Evolutionary conservation across 768 basidiomycete genomes (phyloP).

Genomic region (Daedaleopsis sinensis): DNA sequence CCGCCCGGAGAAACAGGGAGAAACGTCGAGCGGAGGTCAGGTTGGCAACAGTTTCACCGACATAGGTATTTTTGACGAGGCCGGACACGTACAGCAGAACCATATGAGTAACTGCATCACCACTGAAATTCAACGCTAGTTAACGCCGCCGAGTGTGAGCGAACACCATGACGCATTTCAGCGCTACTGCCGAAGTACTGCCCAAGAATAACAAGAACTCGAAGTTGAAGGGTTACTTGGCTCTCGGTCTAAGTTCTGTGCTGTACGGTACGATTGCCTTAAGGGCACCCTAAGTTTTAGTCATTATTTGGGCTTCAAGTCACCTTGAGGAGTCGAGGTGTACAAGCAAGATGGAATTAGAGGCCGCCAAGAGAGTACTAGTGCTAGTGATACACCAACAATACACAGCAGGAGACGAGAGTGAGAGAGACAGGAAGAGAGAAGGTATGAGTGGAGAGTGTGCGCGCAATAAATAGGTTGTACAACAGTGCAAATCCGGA

Average conservation of each 20-base stretch:
- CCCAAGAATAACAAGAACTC: too few species aligned
- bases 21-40: constrained; percentile 4
- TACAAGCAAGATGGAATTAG: background rate
- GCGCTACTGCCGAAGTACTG: too few species aligned
- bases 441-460: background rate
- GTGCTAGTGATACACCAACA: constrained; percentile 20
- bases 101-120: too few species aligned
- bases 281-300: too few species aligned
- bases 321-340: too few species aligned
- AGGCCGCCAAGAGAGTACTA: background rate
- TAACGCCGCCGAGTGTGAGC: too few species aligned
- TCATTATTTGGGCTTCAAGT: too few species aligned
- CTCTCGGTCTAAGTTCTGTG: too few species aligned
- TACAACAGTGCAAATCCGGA: constrained; percentile 8
- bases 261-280: too few species aligned
- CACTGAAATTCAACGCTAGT: too few species aligned
- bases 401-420: constrained; percentile 13
- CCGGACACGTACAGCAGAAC: background rate
- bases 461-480: constrained; percentile 17
- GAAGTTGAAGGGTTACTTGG: too few species aligned
- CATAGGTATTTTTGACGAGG: background rate
- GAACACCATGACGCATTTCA: too few species aligned
- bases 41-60: constrained; percentile 4
- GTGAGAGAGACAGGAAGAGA: background rate
- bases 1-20: constrained; percentile 10